Evolutionary conservation across 768 basidiomycete species (phyloP).

Genomic region (Russula abietina): DNA sequence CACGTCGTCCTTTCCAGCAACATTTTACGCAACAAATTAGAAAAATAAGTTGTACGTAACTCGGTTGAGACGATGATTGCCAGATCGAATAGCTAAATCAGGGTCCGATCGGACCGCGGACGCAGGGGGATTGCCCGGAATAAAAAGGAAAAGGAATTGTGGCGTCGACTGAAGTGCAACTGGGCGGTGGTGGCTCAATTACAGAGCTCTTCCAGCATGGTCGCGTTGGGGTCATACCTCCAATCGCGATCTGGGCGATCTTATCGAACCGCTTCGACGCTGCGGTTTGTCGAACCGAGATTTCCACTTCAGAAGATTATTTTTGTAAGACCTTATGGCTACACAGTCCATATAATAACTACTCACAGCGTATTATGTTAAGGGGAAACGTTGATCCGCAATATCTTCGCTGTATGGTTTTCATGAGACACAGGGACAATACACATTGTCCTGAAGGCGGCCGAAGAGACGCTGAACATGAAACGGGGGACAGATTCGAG

Average conservation of each 20-base stretch:
- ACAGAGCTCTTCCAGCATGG: neutral
- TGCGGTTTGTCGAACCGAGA: neutral
- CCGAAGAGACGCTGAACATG: neutral
- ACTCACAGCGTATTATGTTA: too few species aligned
- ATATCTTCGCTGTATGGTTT: neutral
- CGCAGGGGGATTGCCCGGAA: too few species aligned
- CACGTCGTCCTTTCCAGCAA: neutral
- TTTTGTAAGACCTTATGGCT: too few species aligned
- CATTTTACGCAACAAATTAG: too few species aligned
- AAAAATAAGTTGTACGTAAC: neutral
- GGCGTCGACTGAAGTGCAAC: too few species aligned
- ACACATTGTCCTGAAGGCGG: neutral
- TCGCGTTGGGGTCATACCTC: neutral
- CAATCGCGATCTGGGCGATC: neutral
- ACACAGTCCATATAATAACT: too few species aligned
- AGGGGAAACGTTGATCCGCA: too few species aligned
- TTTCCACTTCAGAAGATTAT: neutral
- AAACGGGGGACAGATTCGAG: neutral
- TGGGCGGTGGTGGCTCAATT: neutral
- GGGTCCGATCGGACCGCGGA: neutral
- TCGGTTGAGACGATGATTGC: neutral
- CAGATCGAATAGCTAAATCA: neutral
- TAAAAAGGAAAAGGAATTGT: too few species aligned
- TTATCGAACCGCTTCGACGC: too few species aligned
- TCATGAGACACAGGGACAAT: neutral